Evolutionary conservation across 257 asterid species (phyloP).

Genomic region (Osmanthus fragrans): DNA sequence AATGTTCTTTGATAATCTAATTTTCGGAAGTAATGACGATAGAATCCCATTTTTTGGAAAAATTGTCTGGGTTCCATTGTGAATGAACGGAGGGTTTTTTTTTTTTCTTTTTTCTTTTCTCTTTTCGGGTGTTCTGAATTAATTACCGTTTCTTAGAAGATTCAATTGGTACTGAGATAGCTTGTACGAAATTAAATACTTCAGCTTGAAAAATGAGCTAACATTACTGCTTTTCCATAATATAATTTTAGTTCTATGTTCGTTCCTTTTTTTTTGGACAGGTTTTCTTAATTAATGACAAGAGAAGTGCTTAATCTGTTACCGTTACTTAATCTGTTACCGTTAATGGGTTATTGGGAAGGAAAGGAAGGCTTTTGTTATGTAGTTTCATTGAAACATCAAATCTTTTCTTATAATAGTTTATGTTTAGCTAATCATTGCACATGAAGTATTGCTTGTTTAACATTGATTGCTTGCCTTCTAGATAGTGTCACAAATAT

Average conservation of each 20-base stretch:
- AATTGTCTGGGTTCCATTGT: background rate
- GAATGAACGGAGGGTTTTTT: background rate
- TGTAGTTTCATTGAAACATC: constrained; percentile 20
- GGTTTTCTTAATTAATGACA: background rate
- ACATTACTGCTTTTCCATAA: constrained; percentile 20
- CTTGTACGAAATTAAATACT: background rate
- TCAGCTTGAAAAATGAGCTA: constrained; percentile 1
- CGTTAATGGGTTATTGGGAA: constrained; percentile 3
- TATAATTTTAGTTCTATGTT: background rate
- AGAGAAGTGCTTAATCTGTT: background rate
- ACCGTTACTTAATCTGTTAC: too few species aligned
- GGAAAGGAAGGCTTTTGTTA: constrained; percentile 23
- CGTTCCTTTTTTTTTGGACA: background rate
- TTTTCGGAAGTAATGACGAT: constrained; percentile 4
- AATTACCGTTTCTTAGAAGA: constrained; percentile 9
- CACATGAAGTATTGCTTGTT: background rate
- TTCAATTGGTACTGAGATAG: background rate
- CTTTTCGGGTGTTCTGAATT: constrained; percentile 2
- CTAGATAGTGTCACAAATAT: too few species aligned
- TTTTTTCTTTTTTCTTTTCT: too few species aligned
- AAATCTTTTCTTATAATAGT: constrained; percentile 10
- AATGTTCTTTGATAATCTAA: background rate
- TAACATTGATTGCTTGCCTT: too few species aligned
- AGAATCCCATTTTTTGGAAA: background rate
- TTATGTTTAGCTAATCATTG: background rate